Base-by-base conservation (phyloP, 2,329 filamentous ascomycete species). In the Thelonectria rubi region DNA sequence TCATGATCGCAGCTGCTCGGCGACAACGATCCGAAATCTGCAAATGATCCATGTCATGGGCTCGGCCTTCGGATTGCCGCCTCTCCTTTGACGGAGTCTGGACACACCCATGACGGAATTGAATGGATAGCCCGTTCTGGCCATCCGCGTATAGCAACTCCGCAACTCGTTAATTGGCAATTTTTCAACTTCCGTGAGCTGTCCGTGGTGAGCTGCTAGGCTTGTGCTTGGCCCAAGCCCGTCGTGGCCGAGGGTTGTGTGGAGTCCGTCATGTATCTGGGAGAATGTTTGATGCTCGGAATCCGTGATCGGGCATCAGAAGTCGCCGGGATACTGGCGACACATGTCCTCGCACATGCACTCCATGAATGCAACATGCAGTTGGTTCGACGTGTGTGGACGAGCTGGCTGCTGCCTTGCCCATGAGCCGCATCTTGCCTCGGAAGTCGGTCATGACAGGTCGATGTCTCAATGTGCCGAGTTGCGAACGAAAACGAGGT, bases 61-160 rank as follows among this genome's bases (percentile, higher is more conserved):
- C 32, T 49, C 58, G 58, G 53, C 34, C 34, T 53, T 61, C 58
- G 58, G 58, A 18, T 34, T 12, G 20, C 26, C n/a, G 46, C 21
- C 24, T 45, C 21, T 21, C 34, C 14, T 10, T 5, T 7, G 42
- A 17, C 14, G 10, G 15, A 15, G 15, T 26, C 52, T 24, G 21
- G 42, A 11, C 15, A 47, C 10, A 9, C 20, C 15, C 45, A 42
- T 42, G 32, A 15, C 20, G 43, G n/a, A 21, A 21, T 45, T 17
- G 21, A 8, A 7, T 21, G 42, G 14, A 17, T 17, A 17, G n/a
- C 39, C 18, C 15, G 26, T 21, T 43, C 18, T 39, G 9, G 6
- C 15, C 15, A 30, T 55, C 52, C 30, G 52, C 42, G 52, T 40
- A 55, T 17, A 37, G 14, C 9, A 39, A 24, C 20, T 20, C 17